These are phyloP conservation scores for Glomus cerebriforme DNA, from an alignment of 192 early-diverging fungal species.

Conservation along the genomic window DNA sequence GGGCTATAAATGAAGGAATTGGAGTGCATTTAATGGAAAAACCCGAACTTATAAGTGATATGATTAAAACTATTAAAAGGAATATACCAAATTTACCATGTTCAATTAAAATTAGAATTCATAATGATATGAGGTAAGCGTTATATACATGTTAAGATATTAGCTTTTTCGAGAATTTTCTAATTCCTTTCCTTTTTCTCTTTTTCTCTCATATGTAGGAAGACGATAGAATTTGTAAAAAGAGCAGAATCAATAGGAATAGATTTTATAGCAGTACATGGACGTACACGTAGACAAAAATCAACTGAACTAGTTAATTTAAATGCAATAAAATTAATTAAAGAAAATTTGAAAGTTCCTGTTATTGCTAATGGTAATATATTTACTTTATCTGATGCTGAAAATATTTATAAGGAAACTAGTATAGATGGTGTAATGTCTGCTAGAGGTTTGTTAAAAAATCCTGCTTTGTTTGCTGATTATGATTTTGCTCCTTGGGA, in stretches of 20 bases:
- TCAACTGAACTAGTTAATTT: constrained; percentile 80
- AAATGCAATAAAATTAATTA: constrained; percentile 81
- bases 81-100: constrained; percentile 58
- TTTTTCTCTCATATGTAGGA: constrained; percentile 40
- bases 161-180: background rate
- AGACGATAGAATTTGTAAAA: constrained; percentile 85
- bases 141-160: background rate
- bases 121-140: constrained; percentile 63
- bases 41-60: constrained; percentile 89
- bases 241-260: constrained; percentile 83
- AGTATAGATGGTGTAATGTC: constrained; percentile 91
- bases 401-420: constrained; percentile 72
- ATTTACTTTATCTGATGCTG: constrained; percentile 73
- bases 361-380: constrained; percentile 90
- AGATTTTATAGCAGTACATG: constrained; percentile 90
- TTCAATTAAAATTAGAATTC: constrained; percentile 89
- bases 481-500: constrained; percentile 76
- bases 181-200: constrained; percentile 4
- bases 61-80: constrained; percentile 89
- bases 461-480: constrained; percentile 93
- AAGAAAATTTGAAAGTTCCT: constrained; percentile 77
- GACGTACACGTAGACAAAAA: constrained; percentile 79
- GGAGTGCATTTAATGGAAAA: constrained; percentile 84
- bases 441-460: constrained; percentile 86
- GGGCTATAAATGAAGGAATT: constrained; percentile 89